phyloP scores from a whole-genome alignment of 1,139 yeast genomes.

The Taiozyma sp. region DNA sequence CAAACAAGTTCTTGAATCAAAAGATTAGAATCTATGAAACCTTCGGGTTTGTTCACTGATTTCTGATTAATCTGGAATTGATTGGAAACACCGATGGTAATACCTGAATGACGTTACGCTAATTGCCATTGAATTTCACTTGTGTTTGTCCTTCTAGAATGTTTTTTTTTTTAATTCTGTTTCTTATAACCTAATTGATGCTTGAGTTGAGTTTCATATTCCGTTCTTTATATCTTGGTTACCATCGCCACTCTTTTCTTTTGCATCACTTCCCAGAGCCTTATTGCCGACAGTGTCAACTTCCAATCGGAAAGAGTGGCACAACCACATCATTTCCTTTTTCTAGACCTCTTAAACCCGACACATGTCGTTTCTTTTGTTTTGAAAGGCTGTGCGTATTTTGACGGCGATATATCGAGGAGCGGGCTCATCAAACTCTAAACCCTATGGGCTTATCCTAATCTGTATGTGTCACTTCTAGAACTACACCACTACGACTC shows the following conservation, averaged over 20 bases:
- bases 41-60: too few species aligned
- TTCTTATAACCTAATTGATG: neutral
- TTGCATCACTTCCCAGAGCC: neutral
- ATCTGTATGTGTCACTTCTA: neutral
- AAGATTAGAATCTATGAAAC: conserved; percentile 13
- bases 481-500: neutral
- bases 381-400: neutral
- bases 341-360: neutral
- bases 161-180: neutral
- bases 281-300: neutral
- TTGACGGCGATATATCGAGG: neutral
- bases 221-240: neutral
- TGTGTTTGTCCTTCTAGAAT: neutral
- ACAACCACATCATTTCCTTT: neutral
- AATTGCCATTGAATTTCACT: neutral
- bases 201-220: neutral
- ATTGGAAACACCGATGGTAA: neutral
- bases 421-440: neutral
- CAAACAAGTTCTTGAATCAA: conserved; percentile 56
- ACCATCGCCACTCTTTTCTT: neutral
- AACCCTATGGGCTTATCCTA: neutral
- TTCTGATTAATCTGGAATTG: neutral
- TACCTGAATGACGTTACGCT: neutral
- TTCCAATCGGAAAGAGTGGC: neutral
- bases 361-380: neutral